Base-by-base conservation (phyloP, 768 basidiomycete genomes). In the Strobilomyces echinocephalus region DNA sequence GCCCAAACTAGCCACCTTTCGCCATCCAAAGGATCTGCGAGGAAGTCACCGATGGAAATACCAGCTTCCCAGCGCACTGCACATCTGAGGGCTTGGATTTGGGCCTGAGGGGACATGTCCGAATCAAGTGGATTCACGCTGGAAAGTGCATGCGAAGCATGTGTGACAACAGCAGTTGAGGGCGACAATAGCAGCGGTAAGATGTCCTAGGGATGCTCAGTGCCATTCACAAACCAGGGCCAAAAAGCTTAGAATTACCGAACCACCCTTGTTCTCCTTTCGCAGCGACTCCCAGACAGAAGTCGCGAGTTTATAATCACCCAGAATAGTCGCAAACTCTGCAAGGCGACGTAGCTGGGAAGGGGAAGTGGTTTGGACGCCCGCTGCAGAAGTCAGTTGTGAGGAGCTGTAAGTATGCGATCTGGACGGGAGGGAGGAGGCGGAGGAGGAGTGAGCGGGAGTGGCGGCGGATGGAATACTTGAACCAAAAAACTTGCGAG, bases 301-400 rank as follows among this genome's bases (percentile, higher is more conserved):
- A 3, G 80, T 74, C 0, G 95, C 95, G 31, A 95, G 76, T 60
- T 90, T 92, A 67, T 84, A 83, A 69, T 99, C 97, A 4, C 93
- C 88, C 3, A 98, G 72, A 54, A 95, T 82, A 18, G 97, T 97
- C 9, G 92, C 85, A 72, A 98, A 95, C 69, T 99, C 97, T 10
- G 94, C 97, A 4, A 98, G 74, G n/a, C 95, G 84, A 42, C 93
- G 79, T 58, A 87, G 83, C 61, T 87, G 90, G 5, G 84, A 77
- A 8, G 82, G 82, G 8, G 80, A 77, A 26, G 75, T 63, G 38
- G 57, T 46, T 2, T 53, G 39, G 41, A 53, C 57, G 31, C n/a
- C 45, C 36, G 52, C 62, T 21, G 54, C 54, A 38, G 62, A 59
- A 33, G 62, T 24, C 1, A 55, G 48, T 72, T 71, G 46, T 11